Percentiles rank a stretch among this genome's conserved stretches.
Evolutionary conservation across 257 asterid genomes (phyloP).

Genomic region (Ilex asprella): DNA sequence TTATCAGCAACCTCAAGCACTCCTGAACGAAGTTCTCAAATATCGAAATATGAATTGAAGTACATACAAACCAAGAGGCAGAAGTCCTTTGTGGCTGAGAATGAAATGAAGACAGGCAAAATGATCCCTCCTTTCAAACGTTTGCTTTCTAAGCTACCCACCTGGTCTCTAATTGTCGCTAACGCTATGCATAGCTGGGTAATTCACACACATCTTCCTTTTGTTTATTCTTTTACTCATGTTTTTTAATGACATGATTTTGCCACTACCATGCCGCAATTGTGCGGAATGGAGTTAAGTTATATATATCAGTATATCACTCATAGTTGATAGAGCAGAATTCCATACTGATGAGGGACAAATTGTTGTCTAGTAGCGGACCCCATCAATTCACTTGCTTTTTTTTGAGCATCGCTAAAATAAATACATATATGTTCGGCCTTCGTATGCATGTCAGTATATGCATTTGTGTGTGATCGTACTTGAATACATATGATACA

Average conservation of each 20-base stretch:
- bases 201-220: conserved; percentile 22
- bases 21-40: conserved; percentile 70
- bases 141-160: conserved; percentile 88
- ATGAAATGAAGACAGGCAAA: conserved; percentile 35
- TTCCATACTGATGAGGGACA: no score
- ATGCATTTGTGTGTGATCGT: neutral
- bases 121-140: conserved; percentile 74
- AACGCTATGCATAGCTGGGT: conserved; percentile 99
- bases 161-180: conserved; percentile 91
- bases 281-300: neutral
- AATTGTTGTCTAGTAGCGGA: no score
- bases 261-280: neutral
- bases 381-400: no score
- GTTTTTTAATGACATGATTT: neutral
- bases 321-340: no score
- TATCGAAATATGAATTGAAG: conserved; percentile 64
- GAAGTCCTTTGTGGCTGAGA: conserved; percentile 25
- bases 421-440: no score
- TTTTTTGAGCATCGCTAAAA: no score
- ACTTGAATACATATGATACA: neutral
- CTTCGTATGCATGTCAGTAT: neutral
- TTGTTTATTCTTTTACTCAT: neutral
- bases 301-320: no score
- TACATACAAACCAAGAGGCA: conserved; percentile 58
- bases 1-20: conserved; percentile 82